Conservation (phyloP, 2,329 filamentous ascomycete species). For the Annulohypoxylon truncatum region DNA sequence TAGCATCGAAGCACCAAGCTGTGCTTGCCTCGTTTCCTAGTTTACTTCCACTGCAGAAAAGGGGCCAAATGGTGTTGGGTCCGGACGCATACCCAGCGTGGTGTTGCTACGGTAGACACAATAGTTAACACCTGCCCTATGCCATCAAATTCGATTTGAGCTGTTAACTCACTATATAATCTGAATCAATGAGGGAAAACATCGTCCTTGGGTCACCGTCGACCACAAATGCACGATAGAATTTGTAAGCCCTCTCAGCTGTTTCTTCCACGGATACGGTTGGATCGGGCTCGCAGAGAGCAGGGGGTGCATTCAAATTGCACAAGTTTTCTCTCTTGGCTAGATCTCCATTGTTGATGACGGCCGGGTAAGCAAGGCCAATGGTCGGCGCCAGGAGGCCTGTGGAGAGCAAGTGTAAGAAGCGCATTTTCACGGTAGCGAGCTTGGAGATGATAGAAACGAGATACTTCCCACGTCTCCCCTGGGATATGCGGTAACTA, state of each 20-base stretch:
- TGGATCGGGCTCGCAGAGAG: slow-evolving; percentile 51
- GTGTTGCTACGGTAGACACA: slow-evolving; percentile 50
- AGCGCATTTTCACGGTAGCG: slow-evolving; percentile 46
- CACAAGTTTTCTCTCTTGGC: slow-evolving; percentile 54
- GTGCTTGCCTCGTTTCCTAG: slow-evolving; percentile 51
- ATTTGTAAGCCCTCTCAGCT: slow-evolving; percentile 53
- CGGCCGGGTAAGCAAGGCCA: slow-evolving; percentile 46
- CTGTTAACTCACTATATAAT: slow-evolving; percentile 50
- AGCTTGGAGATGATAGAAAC: neutral
- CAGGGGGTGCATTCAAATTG: slow-evolving; percentile 50
- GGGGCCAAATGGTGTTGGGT: slow-evolving; percentile 52
- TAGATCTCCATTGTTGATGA: slow-evolving; percentile 34
- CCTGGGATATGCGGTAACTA: slow-evolving; percentile 12
- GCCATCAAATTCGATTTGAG: neutral
- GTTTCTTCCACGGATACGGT: slow-evolving; percentile 53
- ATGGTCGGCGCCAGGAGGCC: slow-evolving; percentile 46
- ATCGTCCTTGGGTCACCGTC: slow-evolving; percentile 55
- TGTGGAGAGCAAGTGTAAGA: slow-evolving; percentile 42
- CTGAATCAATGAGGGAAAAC: slow-evolving; percentile 55
- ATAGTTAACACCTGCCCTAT: neutral
- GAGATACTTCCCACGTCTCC: neutral
- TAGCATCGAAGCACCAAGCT: slow-evolving; percentile 54
- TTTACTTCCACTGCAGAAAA: slow-evolving; percentile 54
- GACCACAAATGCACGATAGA: slow-evolving; percentile 56
- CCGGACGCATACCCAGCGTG: slow-evolving; percentile 52